Evolutionary conservation across 768 basidiomycete genomes (phyloP), one percentile per base, ranked within the genome.

Genomic region (Cystofilobasidium macerans): DNA sequence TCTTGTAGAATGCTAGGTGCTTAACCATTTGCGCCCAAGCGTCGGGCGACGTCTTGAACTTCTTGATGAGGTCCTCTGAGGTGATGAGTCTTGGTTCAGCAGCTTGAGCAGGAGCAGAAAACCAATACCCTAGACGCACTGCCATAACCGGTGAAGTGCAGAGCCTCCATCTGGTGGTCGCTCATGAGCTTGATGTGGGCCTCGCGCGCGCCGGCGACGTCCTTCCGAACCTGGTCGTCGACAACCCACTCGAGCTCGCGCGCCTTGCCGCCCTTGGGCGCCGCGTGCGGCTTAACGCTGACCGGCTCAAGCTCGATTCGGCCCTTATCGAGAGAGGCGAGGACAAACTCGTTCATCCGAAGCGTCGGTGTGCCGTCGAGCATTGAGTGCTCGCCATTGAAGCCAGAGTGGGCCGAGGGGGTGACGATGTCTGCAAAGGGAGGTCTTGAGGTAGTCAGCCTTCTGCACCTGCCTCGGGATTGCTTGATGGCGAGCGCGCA

Each of bases 11-110:
- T 26, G 93, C 94, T 56, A 97, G 85, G 77, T 97, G 94, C 79
- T 93, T 97, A 71, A 93, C 85, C 62, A 98, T 81, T 78, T 99
- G 95, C 22, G 82, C 88, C 85, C 91, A 92, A 32, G 93, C 92
- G 72, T 99, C 95, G 0, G 94, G 95, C 0, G 88, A 91, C 56
- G 83, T 80, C 72, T 85, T 85, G 81, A 82, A 83, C 62, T 88
- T 89, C 64, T 79, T 70, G 61, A 70, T 70, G 24, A 67, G 43
- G 40, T 61, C 47, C 60, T 67, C 43, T 47, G 30, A n/a, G 14
- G 14, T n/a, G 5, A 1, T 18, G 54, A 28, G 30, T 26, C 9
- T 4, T 11, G 16, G 54, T 18, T 26, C 26, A 24, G 51, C 24
- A 56, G 26, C n/a, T 56, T 56, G 56, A 8, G 20, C 30, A 33